Base-by-base conservation (phyloP, 164 flowering plant species). In the Cinnamomum chago region DNA sequence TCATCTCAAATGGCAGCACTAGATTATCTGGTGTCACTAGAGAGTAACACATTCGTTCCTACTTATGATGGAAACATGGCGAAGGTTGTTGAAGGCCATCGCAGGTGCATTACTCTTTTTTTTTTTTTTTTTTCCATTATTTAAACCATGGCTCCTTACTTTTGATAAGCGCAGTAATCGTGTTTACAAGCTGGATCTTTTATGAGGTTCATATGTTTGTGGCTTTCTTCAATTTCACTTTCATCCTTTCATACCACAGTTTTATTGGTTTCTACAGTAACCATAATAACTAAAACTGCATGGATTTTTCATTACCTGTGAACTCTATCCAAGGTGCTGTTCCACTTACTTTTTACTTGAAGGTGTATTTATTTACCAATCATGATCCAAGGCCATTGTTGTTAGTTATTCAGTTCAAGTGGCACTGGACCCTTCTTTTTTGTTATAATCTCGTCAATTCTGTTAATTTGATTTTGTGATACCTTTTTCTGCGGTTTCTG, bases 1-100 rank as follows among this genome's bases (percentile, higher is more conserved):
- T 93, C 99, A 3, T 93, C 97, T 30, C 98, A 94, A 70, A 94
- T 94, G 98, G 96, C 98, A 1, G 98, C 98, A 20, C 74, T 95
- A 73, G 98, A 95, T 87, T 95, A 93, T 85, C 85, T 95, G 70
- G 97, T 95, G 23, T 90, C 98, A 3, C 68, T 95, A 80, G 97
- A 93, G 84, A 95, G 97, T 80, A 95, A 93, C 80, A 90, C 93
- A 22, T 95, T 94, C 78, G 87, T 94, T 78, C 98, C 98, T 20
- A 92, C 98, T 23, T 94, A 92, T 80, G 97, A 91, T 78, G 98
- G 98, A 58, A 94, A 94, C 80, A 94, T 94, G 98, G 98, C 98
- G n/a, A 94, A 89, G 86, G 97, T 95, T 76, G 98, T 95, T 74
- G 98, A 91, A 85, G 98, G 98, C 33, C 98, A 95, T 81, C 93